Conservation (phyloP, 495 filamentous ascomycete species). For the Penicillium waksmanii region DNA sequence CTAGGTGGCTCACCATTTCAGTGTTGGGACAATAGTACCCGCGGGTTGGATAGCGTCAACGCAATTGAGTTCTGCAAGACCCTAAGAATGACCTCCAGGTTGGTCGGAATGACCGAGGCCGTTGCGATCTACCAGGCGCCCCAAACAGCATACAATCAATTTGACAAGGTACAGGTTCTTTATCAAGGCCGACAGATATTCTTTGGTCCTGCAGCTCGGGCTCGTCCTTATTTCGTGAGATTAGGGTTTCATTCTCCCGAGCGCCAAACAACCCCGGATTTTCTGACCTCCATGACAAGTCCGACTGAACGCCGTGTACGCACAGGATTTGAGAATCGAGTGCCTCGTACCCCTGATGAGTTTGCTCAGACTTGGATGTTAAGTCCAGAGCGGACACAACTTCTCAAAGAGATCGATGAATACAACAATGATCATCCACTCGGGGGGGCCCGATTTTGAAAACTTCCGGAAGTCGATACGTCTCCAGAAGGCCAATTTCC, state of each 20-base stretch:
- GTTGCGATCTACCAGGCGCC: constrained; percentile 77
- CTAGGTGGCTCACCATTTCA: constrained; percentile 66
- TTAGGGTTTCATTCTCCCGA: constrained; percentile 51
- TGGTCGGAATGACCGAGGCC: constrained; percentile 64
- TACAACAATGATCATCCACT: constrained; percentile 1
- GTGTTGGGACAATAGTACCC: constrained; percentile 79
- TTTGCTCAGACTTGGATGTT: neutral
- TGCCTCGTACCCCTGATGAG: neutral
- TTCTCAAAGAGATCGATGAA: neutral
- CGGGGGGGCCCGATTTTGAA: neutral
- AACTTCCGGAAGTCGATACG: constrained; percentile 22
- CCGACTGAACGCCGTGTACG: neutral
- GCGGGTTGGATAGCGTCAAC: constrained; percentile 75
- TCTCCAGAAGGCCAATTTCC: neutral
- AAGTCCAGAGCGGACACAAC: neutral
- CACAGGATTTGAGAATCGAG: neutral
- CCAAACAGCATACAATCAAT: constrained; percentile 70
- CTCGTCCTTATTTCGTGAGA: constrained; percentile 56
- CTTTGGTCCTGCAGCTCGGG: constrained; percentile 55
- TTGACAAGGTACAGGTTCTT: constrained; percentile 57
- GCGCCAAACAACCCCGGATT: constrained; percentile 1
- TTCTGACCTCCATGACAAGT: neutral
- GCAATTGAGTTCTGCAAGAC: constrained; percentile 68
- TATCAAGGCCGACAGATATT: constrained; percentile 63
- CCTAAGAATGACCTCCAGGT: constrained; percentile 65